Conservation (phyloP, 2,329 filamentous ascomycete genomes). For the Daldinia eschscholtzii region DNA sequence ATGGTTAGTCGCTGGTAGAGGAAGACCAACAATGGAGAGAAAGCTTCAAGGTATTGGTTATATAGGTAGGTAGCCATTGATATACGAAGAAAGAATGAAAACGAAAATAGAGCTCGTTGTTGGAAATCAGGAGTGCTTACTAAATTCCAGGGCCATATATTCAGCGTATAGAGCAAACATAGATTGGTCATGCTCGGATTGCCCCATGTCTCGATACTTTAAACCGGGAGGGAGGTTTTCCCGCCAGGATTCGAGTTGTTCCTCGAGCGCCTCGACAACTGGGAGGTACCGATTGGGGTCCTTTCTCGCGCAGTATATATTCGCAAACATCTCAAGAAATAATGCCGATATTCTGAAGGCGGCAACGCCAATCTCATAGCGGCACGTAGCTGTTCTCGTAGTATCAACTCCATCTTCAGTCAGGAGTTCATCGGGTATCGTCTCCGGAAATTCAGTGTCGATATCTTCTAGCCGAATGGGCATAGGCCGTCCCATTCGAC, state of each 20-base stretch:
- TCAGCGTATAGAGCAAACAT: constrained; percentile 68
- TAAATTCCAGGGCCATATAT: constrained; percentile 68
- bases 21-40: too few species aligned
- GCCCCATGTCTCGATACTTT: constrained; percentile 58
- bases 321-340: constrained; percentile 79
- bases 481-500: constrained; percentile 83
- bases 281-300: constrained; percentile 73
- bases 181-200: constrained; percentile 57
- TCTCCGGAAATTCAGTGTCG: constrained; percentile 80
- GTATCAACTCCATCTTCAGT: constrained; percentile 73
- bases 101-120: not conserved
- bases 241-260: constrained; percentile 72
- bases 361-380: constrained; percentile 74
- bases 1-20: constrained; percentile 17
- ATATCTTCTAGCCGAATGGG: constrained; percentile 79
- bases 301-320: constrained; percentile 78
- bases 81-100: too few species aligned
- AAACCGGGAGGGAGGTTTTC: constrained; percentile 73
- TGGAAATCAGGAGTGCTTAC: constrained; percentile 43
- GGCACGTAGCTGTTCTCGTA: constrained; percentile 69
- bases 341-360: constrained; percentile 74
- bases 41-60: not conserved
- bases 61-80: not conserved
- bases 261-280: constrained; percentile 74
- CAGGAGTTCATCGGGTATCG: constrained; percentile 77